Evolutionary conservation across 768 basidiomycete genomes (phyloP).

Genomic region (Goffeauzyma gilvescens): DNA sequence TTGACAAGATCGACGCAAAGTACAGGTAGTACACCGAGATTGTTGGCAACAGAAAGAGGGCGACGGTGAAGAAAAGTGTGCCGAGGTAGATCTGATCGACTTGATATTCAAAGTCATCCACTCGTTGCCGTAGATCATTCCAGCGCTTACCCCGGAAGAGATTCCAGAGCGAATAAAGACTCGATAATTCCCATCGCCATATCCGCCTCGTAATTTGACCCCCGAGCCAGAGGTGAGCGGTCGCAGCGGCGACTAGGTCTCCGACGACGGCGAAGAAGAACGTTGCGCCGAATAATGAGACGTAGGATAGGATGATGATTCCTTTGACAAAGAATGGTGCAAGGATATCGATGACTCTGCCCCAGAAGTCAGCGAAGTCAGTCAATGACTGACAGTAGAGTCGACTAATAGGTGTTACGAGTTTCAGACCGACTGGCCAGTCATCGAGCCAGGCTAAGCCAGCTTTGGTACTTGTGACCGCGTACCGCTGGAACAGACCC

Average conservation of each 20-base stretch:
- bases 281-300: slow-evolving; percentile 36
- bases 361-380: slow-evolving; percentile 50
- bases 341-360: slow-evolving; percentile 35
- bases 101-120: slow-evolving; percentile 76
- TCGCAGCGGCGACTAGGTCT: slow-evolving; percentile 49
- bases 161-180: slow-evolving; percentile 57
- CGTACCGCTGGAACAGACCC: slow-evolving; percentile 35
- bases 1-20: no score
- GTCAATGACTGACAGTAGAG: slow-evolving; percentile 62
- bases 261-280: slow-evolving; percentile 47
- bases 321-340: slow-evolving; percentile 25
- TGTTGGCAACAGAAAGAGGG: slow-evolving; percentile 40
- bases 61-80: slow-evolving; percentile 38
- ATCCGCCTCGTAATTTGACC: slow-evolving; percentile 46
- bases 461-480: slow-evolving; percentile 35
- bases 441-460: slow-evolving; percentile 67
- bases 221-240: slow-evolving; percentile 52
- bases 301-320: slow-evolving; percentile 24
- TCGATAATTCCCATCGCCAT: slow-evolving; percentile 44
- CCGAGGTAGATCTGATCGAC: slow-evolving; percentile 89
- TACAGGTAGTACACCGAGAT: slow-evolving; percentile 66
- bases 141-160: slow-evolving; percentile 84
- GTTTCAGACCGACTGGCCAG: slow-evolving; percentile 90
- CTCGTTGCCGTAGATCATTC: slow-evolving; percentile 69
- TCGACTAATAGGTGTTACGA: slow-evolving; percentile 79